Evolutionary conservation across 2,329 filamentous ascomycete genomes (phyloP).

Genomic region (Beauveria sp.): DNA sequence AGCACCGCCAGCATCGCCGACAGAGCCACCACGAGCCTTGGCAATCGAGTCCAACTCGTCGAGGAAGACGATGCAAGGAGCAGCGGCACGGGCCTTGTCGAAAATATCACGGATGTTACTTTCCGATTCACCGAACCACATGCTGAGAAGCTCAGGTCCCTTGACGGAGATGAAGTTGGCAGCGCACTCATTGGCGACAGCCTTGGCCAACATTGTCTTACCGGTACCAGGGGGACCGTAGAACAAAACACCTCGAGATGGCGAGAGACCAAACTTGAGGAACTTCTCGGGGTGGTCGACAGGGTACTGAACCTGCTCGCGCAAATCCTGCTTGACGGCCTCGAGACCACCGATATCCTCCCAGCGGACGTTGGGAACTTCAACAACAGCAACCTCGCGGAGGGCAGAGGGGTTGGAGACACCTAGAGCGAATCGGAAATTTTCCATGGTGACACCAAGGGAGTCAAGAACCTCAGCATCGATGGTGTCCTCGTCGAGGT

Average conservation of each 20-base stretch:
- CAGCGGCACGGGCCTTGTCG: conserved; percentile 96
- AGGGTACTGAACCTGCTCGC: conserved; percentile 97
- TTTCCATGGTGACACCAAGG: conserved; percentile 98
- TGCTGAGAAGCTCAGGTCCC: conserved; percentile 94
- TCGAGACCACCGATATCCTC: conserved; percentile 99
- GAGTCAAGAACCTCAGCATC: conserved; percentile 98
- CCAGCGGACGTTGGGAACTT: conserved; percentile 98
- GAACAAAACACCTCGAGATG: conserved; percentile 96
- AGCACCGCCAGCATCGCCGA: conserved; percentile 93
- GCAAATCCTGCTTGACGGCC: conserved; percentile 97
- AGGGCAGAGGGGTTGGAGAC: conserved; percentile 98
- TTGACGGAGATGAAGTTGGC: conserved; percentile 99
- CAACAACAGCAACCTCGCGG: conserved; percentile 96
- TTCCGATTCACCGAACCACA: conserved; percentile 99
- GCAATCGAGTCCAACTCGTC: conserved; percentile 98
- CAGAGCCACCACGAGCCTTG: conserved; percentile 95
- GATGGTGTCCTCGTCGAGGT: conserved; percentile 97
- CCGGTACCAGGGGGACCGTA: conserved; percentile 98
- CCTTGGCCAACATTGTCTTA: conserved; percentile 99
- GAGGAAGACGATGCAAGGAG: conserved; percentile 96
- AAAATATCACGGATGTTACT: conserved; percentile 99
- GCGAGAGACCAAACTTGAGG: conserved; percentile 98
- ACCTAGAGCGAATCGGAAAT: conserved; percentile 97
- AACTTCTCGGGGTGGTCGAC: conserved; percentile 99
- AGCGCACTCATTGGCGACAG: conserved; percentile 96